Conservation (phyloP, 164 flowering plant genomes). For the Macadamia tetraphylla region DNA sequence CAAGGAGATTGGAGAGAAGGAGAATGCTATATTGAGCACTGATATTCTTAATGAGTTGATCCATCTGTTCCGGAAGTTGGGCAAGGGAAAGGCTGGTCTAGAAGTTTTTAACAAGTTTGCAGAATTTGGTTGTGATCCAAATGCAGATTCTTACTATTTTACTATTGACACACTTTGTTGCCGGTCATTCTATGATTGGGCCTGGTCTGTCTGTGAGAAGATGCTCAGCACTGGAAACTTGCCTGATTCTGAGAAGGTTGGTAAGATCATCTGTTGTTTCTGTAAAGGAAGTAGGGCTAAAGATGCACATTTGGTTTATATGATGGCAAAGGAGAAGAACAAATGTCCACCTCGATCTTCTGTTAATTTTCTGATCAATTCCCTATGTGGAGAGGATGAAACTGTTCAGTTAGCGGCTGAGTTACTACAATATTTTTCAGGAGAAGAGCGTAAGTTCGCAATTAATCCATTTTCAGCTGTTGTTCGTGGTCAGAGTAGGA, state of each 20-base stretch:
- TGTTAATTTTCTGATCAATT: conserved; percentile 42
- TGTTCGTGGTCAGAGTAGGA: conserved; percentile 58
- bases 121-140: conserved; percentile 49
- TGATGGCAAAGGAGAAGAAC: conserved; percentile 55
- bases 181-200: conserved; percentile 48
- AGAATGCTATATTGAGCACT: conserved; percentile 36
- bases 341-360: conserved; percentile 33
- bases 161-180: conserved; percentile 66
- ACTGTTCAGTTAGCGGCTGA: conserved; percentile 53
- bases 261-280: conserved; percentile 50
- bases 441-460: conserved; percentile 45
- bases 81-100: conserved; percentile 65
- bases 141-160: conserved; percentile 56
- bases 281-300: conserved; percentile 53
- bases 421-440: conserved; percentile 52
- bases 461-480: conserved; percentile 56
- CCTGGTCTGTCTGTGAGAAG: conserved; percentile 55
- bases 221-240: conserved; percentile 56
- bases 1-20: conserved; percentile 57
- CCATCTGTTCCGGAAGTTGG: conserved; percentile 44
- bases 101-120: conserved; percentile 68
- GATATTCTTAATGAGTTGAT: conserved; percentile 58
- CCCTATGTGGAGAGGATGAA: conserved; percentile 45
- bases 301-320: conserved; percentile 62
- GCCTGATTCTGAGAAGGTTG: conserved; percentile 51